Conservation (phyloP, 345 rosid species). For the Gossypium herbaceum region DNA sequence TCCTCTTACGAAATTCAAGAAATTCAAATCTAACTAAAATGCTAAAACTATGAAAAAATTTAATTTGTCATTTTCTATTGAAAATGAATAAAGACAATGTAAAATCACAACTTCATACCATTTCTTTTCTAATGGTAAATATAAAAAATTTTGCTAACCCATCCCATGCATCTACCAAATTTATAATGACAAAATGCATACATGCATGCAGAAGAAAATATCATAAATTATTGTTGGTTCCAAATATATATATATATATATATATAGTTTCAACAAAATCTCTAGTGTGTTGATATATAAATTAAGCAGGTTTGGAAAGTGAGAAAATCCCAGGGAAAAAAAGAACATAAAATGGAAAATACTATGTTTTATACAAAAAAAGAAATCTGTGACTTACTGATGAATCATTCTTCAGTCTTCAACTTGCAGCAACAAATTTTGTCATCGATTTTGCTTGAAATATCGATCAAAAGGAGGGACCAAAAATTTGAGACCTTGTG, state of each 20-base stretch:
- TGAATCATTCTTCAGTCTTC: background rate
- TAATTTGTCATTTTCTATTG: no score
- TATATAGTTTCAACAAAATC: constrained; percentile 6
- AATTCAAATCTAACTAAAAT: no score
- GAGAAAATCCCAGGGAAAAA: background rate
- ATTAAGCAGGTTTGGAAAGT: background rate
- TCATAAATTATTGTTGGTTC: background rate
- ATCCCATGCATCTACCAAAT: no score
- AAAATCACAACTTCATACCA: accelerated
- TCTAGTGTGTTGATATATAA: background rate
- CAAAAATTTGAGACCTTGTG: no score
- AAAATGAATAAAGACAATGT: accelerated
- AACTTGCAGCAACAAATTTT: background rate
- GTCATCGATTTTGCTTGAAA: background rate
- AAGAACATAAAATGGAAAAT: background rate
- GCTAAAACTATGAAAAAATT: no score
- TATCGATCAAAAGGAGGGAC: background rate
- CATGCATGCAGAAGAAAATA: background rate
- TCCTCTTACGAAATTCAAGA: accelerated
- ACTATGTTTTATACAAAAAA: constrained; percentile 2
- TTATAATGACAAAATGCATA: background rate
- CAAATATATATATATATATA: no score
- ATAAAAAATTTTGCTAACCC: background rate
- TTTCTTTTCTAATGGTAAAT: accelerated
- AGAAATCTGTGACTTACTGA: constrained; percentile 14